These are phyloP conservation scores for Westerdykella sp. DNA, from an alignment of 2,329 filamentous ascomycete species.

Conservation along the genomic window DNA sequence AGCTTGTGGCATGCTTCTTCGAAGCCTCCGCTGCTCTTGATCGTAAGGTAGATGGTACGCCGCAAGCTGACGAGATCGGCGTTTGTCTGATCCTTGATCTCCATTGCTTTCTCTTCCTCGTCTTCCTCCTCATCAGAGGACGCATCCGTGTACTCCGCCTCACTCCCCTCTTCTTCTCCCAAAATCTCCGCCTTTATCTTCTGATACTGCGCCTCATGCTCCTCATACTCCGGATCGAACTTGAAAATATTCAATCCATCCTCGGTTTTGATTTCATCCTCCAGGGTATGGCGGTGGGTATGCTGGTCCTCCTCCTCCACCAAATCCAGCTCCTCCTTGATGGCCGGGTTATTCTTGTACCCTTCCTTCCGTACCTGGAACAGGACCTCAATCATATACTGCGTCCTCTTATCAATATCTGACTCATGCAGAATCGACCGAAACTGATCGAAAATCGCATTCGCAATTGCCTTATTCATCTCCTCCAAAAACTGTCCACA, in stretches of 20 bases:
- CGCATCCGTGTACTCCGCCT: slow-evolving; percentile 57
- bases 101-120: slow-evolving; percentile 72
- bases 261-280: slow-evolving; percentile 75
- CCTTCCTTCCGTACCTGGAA: slow-evolving; percentile 95
- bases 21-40: slow-evolving; percentile 92
- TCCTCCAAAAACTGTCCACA: slow-evolving; percentile 92
- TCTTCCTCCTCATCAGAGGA: slow-evolving; percentile 69
- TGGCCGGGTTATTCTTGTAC: slow-evolving; percentile 88
- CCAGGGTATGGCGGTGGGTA: slow-evolving; percentile 76
- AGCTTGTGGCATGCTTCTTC: slow-evolving; percentile 97
- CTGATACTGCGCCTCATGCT: slow-evolving; percentile 84
- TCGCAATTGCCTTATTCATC: slow-evolving; percentile 82
- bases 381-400: slow-evolving; percentile 97
- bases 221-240: slow-evolving; percentile 81
- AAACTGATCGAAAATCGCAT: slow-evolving; percentile 93
- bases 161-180: slow-evolving; percentile 72
- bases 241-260: slow-evolving; percentile 95
- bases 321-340: slow-evolving; percentile 88
- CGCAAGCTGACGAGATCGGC: slow-evolving; percentile 90
- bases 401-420: slow-evolving; percentile 95
- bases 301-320: slow-evolving; percentile 98
- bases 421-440: slow-evolving; percentile 91
- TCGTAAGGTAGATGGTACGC: slow-evolving; percentile 91
- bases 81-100: slow-evolving; percentile 97
- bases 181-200: slow-evolving; percentile 89